These are phyloP conservation scores for Luzula sylvatica DNA, from an alignment of 176 grass and related monocot genomes.

Conservation along the genomic window DNA sequence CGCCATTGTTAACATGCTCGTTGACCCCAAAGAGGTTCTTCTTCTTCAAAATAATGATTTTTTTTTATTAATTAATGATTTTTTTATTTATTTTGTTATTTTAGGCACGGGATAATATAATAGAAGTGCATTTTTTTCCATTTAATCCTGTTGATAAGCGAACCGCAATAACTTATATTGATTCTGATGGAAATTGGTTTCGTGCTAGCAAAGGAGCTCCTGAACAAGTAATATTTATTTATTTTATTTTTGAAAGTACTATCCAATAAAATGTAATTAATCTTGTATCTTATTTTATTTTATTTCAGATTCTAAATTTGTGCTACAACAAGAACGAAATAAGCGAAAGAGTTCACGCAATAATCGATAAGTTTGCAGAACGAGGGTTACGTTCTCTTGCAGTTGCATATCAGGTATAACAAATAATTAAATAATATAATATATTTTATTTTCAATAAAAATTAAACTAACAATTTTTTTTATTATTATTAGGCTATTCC, in stretches of 20 bases:
- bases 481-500: constrained; percentile 43
- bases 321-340: constrained; percentile 47
- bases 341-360: constrained; percentile 29
- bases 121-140: constrained; percentile 69
- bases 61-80: neutral
- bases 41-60: neutral
- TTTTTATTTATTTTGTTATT: neutral
- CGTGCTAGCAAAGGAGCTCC: constrained; percentile 84
- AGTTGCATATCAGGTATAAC: constrained; percentile 70
- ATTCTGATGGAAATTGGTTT: constrained; percentile 53
- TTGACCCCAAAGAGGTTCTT: constrained; percentile 67
- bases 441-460: constrained; percentile 3
- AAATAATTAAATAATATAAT: neutral
- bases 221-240: constrained; percentile 45
- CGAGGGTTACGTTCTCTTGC: constrained; percentile 69
- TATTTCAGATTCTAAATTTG: constrained; percentile 56
- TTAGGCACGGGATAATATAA: constrained; percentile 69
- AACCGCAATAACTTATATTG: constrained; percentile 75
- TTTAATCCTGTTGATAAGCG: constrained; percentile 85
- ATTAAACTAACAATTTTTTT: constrained; percentile 8
- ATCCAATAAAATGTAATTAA: neutral
- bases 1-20: constrained; percentile 67
- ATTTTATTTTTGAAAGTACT: neutral
- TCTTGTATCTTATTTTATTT: neutral
- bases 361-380: constrained; percentile 58